Base-by-base conservation (phyloP, 192 early-diverging fungal species). In the Diversispora eburnea region DNA sequence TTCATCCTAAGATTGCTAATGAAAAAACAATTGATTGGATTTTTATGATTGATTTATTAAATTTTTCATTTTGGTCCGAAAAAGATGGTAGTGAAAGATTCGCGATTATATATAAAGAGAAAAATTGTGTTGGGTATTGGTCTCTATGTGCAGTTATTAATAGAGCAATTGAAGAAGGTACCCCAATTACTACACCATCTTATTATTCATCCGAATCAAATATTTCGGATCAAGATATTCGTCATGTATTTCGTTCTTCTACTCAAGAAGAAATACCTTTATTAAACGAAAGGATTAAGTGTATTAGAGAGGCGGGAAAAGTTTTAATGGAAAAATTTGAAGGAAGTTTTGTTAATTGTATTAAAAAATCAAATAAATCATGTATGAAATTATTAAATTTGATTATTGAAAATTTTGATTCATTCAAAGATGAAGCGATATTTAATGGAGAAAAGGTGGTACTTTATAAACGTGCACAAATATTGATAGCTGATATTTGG, bases 41-140 rank as follows among this genome's bases (percentile, higher is more conserved):
- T 33, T 95, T 95, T 59, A 68, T 95, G 6, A 85, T 93, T 1
- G 93, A 95, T 76, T 75, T 88, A 15, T 83, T 93, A 22, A 95
- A 95, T 77, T 95, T 94, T 77, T 94, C 91, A 25, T 95, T 95
- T 76, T 95, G 92, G 92, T 80, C 86, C 20, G 84, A 89, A 39
- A 65, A 82, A 33, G 87, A 86, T 7, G 70, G 77, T 64, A 79
- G 80, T 3, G 76, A 85, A 20, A 84, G 85, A 49, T 92, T 88
- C 77, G 79, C 85, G 10, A 88, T 95, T 12, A 68, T 75, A 0
- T 85, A 85, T 47, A 75, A 89, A 46, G 88, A 84, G 17, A 58
- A 62, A 13, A 56, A 76, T 12, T 91, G 93, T 77, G 86, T 83
- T 22, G 93, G 93, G 1, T 95, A 95, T 77, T 94, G 93, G 93